These are phyloP conservation scores for Chaetomium cochliodes DNA, from an alignment of 495 filamentous ascomycete genomes.

Conservation along the genomic window DNA sequence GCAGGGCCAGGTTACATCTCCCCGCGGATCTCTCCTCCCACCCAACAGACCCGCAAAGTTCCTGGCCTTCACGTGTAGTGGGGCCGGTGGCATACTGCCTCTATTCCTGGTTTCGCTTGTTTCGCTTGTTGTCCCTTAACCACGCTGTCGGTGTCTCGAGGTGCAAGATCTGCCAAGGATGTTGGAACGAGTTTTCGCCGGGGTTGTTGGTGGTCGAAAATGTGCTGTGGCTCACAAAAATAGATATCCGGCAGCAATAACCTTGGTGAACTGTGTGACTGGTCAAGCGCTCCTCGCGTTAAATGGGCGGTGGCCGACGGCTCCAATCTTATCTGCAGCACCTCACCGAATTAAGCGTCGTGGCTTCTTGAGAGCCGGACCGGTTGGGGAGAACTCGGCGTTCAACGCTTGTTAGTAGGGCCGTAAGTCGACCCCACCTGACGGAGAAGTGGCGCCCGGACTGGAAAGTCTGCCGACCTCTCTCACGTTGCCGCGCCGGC, in stretches of 20 bases:
- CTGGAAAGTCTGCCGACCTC: background rate
- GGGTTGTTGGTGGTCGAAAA: no score
- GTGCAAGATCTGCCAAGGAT: background rate
- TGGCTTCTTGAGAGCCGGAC: no score
- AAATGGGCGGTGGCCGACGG: background rate
- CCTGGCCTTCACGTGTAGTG: background rate
- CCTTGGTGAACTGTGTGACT: no score
- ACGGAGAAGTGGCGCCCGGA: background rate
- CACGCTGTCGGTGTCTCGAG: conserved; percentile 3
- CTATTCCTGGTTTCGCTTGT: conserved; percentile 3
- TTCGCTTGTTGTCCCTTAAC: background rate
- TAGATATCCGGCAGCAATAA: no score
- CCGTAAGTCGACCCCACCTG: background rate
- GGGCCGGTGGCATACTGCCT: background rate
- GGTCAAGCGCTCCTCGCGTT: background rate
- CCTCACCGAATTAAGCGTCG: background rate
- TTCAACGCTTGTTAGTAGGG: background rate
- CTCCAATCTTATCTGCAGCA: background rate
- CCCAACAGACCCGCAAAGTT: background rate
- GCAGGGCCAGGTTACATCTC: conserved; percentile 9
- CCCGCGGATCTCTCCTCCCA: background rate
- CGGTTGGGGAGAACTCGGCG: background rate
- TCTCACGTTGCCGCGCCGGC: background rate
- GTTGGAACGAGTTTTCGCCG: no score
- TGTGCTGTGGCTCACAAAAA: no score